Percentiles rank a stretch among this genome's conserved stretches.
phyloP scores from a whole-genome alignment of 1,284 basidiomycete genomes.

The Pseudozyma pruni region DNA sequence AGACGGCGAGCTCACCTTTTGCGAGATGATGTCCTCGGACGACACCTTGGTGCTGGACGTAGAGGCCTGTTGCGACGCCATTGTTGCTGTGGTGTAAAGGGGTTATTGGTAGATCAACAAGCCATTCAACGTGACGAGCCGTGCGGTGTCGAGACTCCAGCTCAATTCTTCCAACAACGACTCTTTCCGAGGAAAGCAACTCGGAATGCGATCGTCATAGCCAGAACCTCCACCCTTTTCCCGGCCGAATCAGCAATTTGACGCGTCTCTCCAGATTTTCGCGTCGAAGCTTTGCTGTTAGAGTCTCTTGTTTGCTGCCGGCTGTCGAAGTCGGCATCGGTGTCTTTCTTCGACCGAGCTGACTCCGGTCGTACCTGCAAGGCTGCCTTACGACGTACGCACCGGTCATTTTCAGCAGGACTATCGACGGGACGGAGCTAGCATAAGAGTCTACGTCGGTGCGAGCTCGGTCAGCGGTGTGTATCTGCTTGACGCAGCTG shows the following conservation, averaged over 20 bases:
- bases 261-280: not conserved
- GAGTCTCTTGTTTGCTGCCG: no score
- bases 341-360: not conserved
- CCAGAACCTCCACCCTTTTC: slow-evolving; percentile 19
- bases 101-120: not conserved
- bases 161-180: slow-evolving; percentile 19
- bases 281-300: not conserved
- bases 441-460: slow-evolving; percentile 6
- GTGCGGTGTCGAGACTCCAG: slow-evolving; percentile 2
- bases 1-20: slow-evolving; percentile 75
- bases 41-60: slow-evolving; percentile 70
- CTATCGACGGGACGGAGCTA: no score
- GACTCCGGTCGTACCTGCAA: not conserved
- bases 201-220: slow-evolving; percentile 22
- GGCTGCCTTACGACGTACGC: not conserved
- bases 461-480: slow-evolving; percentile 9
- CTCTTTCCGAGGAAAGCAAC: slow-evolving; percentile 17
- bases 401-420: slow-evolving; percentile 2
- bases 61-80: slow-evolving; percentile 45
- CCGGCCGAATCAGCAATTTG: slow-evolving; percentile 19
- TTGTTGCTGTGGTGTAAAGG: slow-evolving; percentile 14
- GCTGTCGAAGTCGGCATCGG: slow-evolving; percentile 4
- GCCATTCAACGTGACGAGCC: slow-evolving; percentile 4
- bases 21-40: slow-evolving; percentile 84
- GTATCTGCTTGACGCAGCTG: not conserved